These are phyloP conservation scores for Pichia cephalocereana DNA, from an alignment of 805 yeast species.

Conservation along the genomic window DNA sequence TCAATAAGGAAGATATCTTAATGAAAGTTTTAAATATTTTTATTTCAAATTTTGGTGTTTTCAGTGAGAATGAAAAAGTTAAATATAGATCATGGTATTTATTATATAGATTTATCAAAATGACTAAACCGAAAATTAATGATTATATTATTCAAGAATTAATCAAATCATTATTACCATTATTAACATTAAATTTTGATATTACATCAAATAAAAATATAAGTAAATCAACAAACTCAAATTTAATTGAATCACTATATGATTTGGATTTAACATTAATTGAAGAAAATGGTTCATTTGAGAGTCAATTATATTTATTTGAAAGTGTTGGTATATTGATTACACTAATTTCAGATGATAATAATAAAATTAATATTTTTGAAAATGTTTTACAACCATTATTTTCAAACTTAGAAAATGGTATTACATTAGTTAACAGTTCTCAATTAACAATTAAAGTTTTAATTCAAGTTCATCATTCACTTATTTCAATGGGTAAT, in stretches of 20 bases:
- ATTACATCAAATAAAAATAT: slow-evolving; percentile 21
- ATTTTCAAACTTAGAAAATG: slow-evolving; percentile 58
- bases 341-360: slow-evolving; percentile 38
- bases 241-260: slow-evolving; percentile 7
- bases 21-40: slow-evolving; percentile 65
- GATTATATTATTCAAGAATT: slow-evolving; percentile 44
- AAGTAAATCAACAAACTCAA: slow-evolving; percentile 11
- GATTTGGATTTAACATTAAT: slow-evolving; percentile 26
- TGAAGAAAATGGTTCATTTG: slow-evolving; percentile 59
- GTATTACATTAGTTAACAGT: slow-evolving; percentile 34
- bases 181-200: slow-evolving; percentile 56
- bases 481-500: slow-evolving; percentile 82
- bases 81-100: slow-evolving; percentile 85
- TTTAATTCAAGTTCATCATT: slow-evolving; percentile 75
- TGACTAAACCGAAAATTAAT: slow-evolving; percentile 59
- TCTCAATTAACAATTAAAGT: slow-evolving; percentile 30
- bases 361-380: slow-evolving; percentile 36
- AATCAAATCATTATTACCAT: slow-evolving; percentile 49
- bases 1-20: slow-evolving; percentile 41
- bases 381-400: slow-evolving; percentile 69
- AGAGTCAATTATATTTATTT: slow-evolving; percentile 70
- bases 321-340: slow-evolving; percentile 81
- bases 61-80: slow-evolving; percentile 63
- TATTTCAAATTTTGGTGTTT: slow-evolving; percentile 73
- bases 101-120: slow-evolving; percentile 71